phyloP scores from a whole-genome alignment of 2,329 filamentous ascomycete genomes.

The Paracoccidioides brasiliensis region DNA sequence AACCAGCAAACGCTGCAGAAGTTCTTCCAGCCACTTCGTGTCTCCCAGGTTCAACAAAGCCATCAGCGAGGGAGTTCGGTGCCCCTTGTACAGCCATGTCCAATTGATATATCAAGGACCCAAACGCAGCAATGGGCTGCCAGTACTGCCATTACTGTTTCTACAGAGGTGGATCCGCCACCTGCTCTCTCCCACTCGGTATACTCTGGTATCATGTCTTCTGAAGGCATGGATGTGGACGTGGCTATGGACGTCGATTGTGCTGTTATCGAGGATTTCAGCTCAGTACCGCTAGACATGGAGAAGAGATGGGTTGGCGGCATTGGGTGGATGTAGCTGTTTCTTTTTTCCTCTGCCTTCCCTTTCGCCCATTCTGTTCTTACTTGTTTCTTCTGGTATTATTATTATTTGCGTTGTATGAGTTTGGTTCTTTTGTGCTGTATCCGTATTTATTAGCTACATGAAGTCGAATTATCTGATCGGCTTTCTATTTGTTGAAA shows the following conservation, averaged over 20 bases:
- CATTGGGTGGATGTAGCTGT: conserved; percentile 21
- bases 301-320: conserved; percentile 18
- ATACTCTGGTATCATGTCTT: no score
- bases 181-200: no score
- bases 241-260: conserved; percentile 20
- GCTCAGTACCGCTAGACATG: background rate
- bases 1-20: conserved; percentile 28
- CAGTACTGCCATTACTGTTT: background rate
- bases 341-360: background rate
- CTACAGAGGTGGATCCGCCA: background rate
- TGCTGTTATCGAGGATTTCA: background rate
- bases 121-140: background rate
- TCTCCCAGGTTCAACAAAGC: conserved; percentile 7
- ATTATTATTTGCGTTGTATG: background rate
- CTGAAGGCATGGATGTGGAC: conserved; percentile 17
- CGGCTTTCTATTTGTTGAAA: no score
- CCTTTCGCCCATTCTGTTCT: background rate
- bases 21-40: conserved; percentile 25
- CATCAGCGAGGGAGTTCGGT: background rate
- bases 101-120: background rate
- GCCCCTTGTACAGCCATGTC: background rate
- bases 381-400: background rate
- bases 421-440: background rate
- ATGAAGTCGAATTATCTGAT: no score
- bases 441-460: no score